These are phyloP conservation scores for Pleurotus cornucopiae DNA, from an alignment of 768 basidiomycete species.

Conservation along the genomic window DNA sequence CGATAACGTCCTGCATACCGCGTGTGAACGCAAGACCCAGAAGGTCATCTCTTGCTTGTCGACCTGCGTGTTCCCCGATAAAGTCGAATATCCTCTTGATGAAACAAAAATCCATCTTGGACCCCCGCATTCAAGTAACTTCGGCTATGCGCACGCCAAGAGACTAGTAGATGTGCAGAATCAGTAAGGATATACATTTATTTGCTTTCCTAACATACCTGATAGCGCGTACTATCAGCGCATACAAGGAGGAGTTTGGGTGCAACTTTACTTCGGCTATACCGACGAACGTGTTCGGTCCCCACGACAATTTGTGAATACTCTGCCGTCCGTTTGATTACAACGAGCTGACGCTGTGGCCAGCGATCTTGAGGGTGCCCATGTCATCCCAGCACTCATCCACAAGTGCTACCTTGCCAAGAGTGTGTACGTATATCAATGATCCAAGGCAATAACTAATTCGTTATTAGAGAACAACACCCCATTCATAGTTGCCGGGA, in stretches of 20 bases:
- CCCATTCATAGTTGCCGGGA: slow-evolving; percentile 84
- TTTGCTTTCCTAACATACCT: not conserved
- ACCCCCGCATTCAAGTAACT: slow-evolving; percentile 92
- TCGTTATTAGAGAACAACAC: slow-evolving; percentile 64
- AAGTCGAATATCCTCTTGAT: slow-evolving; percentile 88
- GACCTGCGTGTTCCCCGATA: slow-evolving; percentile 96
- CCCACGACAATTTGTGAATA: slow-evolving; percentile 85
- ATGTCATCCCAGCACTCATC: slow-evolving; percentile 92
- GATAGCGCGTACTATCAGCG: slow-evolving; percentile 41
- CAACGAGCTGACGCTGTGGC: slow-evolving; percentile 7
- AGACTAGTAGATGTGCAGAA: slow-evolving; percentile 95
- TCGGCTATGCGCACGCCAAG: slow-evolving; percentile 95
- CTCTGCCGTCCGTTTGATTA: not conserved
- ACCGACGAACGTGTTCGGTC: slow-evolving; percentile 96
- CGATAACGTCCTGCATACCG: slow-evolving; percentile 82
- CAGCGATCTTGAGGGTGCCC: slow-evolving; percentile 84
- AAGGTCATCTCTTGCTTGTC: slow-evolving; percentile 96
- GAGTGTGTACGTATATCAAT: slow-evolving; percentile 38
- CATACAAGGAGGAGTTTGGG: slow-evolving; percentile 94
- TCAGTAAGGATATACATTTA: slow-evolving; percentile 49
- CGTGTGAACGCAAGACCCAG: slow-evolving; percentile 56
- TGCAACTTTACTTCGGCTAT: slow-evolving; percentile 95
- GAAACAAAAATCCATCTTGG: slow-evolving; percentile 92
- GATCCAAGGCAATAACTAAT: slow-evolving; percentile 1
- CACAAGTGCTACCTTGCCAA: slow-evolving; percentile 93